Conservation (phyloP, 768 basidiomycete species). For the Termitomyces sp. region DNA sequence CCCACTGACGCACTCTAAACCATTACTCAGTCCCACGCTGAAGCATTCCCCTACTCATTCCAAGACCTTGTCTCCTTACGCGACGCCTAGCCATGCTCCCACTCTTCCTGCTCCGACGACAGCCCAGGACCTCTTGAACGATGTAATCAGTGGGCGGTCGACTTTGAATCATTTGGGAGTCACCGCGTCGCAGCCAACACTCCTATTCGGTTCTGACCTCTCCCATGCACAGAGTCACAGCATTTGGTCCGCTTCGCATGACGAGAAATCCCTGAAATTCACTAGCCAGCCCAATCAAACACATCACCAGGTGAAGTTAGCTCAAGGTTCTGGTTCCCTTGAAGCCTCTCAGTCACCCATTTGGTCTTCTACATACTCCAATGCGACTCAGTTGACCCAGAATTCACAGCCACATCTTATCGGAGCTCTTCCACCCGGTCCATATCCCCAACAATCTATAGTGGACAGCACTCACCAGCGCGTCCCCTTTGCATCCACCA, state of each 20-base stretch:
- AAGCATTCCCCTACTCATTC: constrained; percentile 27
- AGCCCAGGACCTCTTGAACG: constrained; percentile 63
- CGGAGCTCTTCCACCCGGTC: constrained; percentile 14
- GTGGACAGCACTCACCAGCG: constrained; percentile 21
- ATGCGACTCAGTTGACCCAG: constrained; percentile 24
- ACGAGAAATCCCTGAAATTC: constrained; percentile 38
- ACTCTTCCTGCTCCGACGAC: constrained; percentile 42
- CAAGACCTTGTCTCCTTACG: constrained; percentile 17
- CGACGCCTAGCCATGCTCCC: constrained; percentile 7
- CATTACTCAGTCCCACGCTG: constrained; percentile 24
- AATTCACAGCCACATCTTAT: constrained; percentile 25
- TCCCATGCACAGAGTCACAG: constrained; percentile 42
- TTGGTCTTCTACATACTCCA: constrained; percentile 29
- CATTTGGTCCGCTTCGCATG: constrained; percentile 63
- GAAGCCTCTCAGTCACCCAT: constrained; percentile 29
- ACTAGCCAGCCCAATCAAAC: constrained; percentile 26
- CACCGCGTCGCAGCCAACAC: constrained; percentile 34
- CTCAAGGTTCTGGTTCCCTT: constrained; percentile 18
- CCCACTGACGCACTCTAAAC: constrained; percentile 29
- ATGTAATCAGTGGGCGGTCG: constrained; percentile 37
- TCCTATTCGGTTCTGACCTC: constrained; percentile 49
- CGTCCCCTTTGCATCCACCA: constrained; percentile 21
- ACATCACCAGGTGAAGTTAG: constrained; percentile 24
- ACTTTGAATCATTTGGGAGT: constrained; percentile 19
- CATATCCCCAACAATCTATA: constrained; percentile 9